Evolutionary conservation across 495 filamentous ascomycete genomes (phyloP), one percentile per base, ranked within the genome.

Genomic region (Choiromyces venosus): DNA sequence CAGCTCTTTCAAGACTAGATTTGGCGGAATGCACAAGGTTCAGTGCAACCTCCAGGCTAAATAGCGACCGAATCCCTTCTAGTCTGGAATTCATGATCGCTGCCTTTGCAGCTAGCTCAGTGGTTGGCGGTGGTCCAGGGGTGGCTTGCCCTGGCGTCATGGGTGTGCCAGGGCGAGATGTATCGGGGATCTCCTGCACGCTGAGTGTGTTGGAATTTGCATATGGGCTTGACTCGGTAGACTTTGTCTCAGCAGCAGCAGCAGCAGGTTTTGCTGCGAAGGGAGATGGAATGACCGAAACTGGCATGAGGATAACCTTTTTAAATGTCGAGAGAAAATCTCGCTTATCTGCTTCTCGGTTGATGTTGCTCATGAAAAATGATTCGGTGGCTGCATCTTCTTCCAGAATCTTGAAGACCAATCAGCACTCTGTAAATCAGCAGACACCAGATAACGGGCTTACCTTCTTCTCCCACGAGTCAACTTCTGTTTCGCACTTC

Each of bases 271-370:
- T 82, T 61, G 85, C 85, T 33, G 52, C 29, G 67, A 90, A 87
- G 36, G 87, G 86, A 18, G 87, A 86, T 5, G 92, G 93, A 4
- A 98, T 83, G 36, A 94, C 93, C 67, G 92, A 95, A 38, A 98
- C 94, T 35, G 96, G 96, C 89, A 96, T 93, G 92, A 98, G 96
- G 75, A 99, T 92, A 14, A 99, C 95, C 80, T 99, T 98, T 82
- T 93, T 97, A 85, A 99, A 99, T 1, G 93, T 96, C 25, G 89
- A 94, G 76, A 99, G 80, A 79, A 99, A 99, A 82, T 99, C 96
- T 65, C 90, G 89, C 82, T 99, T 99, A 80, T 95, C 96, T 3
- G 92, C 94, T 84, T 97, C 93, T 37, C 96, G 88, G 74, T 93
- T 97, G 80, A 98, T 88, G 79, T 92, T 97, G 12, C 89, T 91